These are phyloP conservation scores for Cyberlindnera veronae DNA, from an alignment of 805 yeast species.

Conservation along the genomic window DNA sequence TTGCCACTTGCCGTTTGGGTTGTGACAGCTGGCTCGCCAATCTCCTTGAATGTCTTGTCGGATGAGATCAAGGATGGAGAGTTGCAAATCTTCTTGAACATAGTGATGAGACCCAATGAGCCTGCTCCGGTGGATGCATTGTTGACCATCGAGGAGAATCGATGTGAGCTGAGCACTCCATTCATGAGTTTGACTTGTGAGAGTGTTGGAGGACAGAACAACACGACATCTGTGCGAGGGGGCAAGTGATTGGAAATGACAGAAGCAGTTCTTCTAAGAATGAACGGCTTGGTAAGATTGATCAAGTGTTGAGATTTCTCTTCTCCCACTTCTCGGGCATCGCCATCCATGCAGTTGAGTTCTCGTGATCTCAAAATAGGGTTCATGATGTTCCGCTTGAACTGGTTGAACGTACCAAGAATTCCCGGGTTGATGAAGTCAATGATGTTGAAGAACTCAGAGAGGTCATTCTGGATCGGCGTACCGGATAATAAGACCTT, in stretches of 20 bases:
- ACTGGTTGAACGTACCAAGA: conserved; percentile 56
- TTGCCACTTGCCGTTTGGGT: conserved; percentile 48
- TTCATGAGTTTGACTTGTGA: conserved; percentile 56
- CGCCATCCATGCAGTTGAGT: conserved; percentile 44
- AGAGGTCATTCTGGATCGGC: conserved; percentile 88
- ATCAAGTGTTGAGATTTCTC: conserved; percentile 61
- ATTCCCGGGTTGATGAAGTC: conserved; percentile 85
- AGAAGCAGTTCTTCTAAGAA: conserved; percentile 67
- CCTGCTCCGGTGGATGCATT: conserved; percentile 28
- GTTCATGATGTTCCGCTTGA: conserved; percentile 57
- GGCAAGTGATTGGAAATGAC: conserved; percentile 60
- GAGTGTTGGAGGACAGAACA: conserved; percentile 74
- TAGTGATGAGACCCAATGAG: conserved; percentile 65
- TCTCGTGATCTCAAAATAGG: conserved; percentile 78
- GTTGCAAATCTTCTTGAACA: conserved; percentile 78
- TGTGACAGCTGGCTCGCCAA: conserved; percentile 8
- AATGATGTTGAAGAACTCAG: conserved; percentile 75
- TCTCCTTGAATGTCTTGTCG: conserved; percentile 41
- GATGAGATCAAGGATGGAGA: conserved; percentile 61
- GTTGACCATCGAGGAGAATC: conserved; percentile 25
- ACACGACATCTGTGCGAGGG: conserved; percentile 66
- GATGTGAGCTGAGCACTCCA: conserved; percentile 36
- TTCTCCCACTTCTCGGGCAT: conserved; percentile 53
- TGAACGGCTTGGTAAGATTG: conserved; percentile 58
- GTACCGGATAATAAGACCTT: conserved; percentile 80